Evolutionary conservation across 495 filamentous ascomycete species (phyloP).

Genomic region (Penicillium tannophilum): DNA sequence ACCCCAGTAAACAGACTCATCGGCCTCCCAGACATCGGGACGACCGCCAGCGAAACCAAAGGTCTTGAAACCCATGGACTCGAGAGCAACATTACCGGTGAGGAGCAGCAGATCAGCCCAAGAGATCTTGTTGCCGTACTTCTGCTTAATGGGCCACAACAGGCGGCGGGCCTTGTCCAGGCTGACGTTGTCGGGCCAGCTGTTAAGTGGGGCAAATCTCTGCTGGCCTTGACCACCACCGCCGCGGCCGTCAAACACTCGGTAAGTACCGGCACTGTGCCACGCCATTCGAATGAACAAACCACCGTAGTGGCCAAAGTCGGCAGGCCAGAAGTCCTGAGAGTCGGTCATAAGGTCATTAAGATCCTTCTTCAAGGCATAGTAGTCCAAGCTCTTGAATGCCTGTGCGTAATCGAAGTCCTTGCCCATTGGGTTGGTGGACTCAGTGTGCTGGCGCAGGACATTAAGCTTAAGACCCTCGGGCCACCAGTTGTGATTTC

Average conservation of each 20-base stretch:
- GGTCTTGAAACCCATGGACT: slow-evolving; percentile 73
- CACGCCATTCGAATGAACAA: slow-evolving; percentile 77
- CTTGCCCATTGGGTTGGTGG: slow-evolving; percentile 58
- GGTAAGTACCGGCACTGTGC: slow-evolving; percentile 76
- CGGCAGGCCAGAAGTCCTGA: slow-evolving; percentile 75
- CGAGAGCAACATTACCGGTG: slow-evolving; percentile 72
- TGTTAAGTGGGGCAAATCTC: slow-evolving; percentile 76
- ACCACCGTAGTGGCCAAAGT: slow-evolving; percentile 77
- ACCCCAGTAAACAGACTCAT: slow-evolving; percentile 75
- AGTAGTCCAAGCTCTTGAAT: slow-evolving; percentile 72
- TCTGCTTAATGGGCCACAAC: slow-evolving; percentile 78
- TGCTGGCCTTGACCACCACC: slow-evolving; percentile 72
- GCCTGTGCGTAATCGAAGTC: slow-evolving; percentile 70
- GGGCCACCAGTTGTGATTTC: slow-evolving; percentile 72
- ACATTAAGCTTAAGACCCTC: slow-evolving; percentile 64
- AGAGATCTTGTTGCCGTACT: slow-evolving; percentile 78
- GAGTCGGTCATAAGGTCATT: slow-evolving; percentile 69
- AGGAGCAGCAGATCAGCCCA: slow-evolving; percentile 72
- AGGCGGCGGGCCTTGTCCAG: slow-evolving; percentile 78
- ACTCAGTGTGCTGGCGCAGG: slow-evolving; percentile 66
- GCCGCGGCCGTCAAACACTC: slow-evolving; percentile 69
- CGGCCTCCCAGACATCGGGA: slow-evolving; percentile 68
- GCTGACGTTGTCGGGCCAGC: slow-evolving; percentile 76
- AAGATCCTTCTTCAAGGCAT: slow-evolving; percentile 70
- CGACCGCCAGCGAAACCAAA: slow-evolving; percentile 73